These are phyloP conservation scores for Syncephalis fuscata DNA, from an alignment of 371 early-diverging fungal genomes.

Conservation along the genomic window DNA sequence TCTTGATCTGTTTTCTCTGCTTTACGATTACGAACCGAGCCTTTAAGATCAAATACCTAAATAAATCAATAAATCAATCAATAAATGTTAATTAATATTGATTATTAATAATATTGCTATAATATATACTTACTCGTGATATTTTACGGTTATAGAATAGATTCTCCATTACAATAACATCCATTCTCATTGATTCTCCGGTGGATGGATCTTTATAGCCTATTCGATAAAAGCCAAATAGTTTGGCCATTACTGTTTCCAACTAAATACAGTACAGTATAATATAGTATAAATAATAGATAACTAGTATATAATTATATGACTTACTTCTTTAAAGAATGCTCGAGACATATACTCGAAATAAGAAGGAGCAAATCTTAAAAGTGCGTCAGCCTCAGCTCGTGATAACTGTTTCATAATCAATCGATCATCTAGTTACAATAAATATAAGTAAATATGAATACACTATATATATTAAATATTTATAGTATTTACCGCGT, in stretches of 20 bases:
- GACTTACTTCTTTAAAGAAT: slow-evolving; percentile 50
- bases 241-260: slow-evolving; percentile 78
- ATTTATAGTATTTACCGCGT: slow-evolving; percentile 7
- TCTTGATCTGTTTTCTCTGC: slow-evolving; percentile 69
- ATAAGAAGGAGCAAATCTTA: slow-evolving; percentile 81
- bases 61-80: neutral
- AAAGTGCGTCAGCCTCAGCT: slow-evolving; percentile 76
- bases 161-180: slow-evolving; percentile 91
- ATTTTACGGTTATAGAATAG: slow-evolving; percentile 70
- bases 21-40: slow-evolving; percentile 84
- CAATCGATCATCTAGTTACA: slow-evolving; percentile 58
- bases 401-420: slow-evolving; percentile 81
- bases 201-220: slow-evolving; percentile 64
- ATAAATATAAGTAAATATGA: neutral
- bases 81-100: neutral
- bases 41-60: slow-evolving; percentile 87
- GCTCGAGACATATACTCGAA: slow-evolving; percentile 79
- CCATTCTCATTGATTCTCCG: slow-evolving; percentile 68
- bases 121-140: slow-evolving; percentile 20
- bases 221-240: slow-evolving; percentile 84
- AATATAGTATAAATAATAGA: neutral
- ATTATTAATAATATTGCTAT: neutral
- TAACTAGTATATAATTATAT: neutral
- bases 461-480: too few relatives aligned
- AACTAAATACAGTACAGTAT: slow-evolving; percentile 31